Conservation (phyloP, 2,329 filamentous ascomycete genomes). For the Colletotrichum destructivum region DNA sequence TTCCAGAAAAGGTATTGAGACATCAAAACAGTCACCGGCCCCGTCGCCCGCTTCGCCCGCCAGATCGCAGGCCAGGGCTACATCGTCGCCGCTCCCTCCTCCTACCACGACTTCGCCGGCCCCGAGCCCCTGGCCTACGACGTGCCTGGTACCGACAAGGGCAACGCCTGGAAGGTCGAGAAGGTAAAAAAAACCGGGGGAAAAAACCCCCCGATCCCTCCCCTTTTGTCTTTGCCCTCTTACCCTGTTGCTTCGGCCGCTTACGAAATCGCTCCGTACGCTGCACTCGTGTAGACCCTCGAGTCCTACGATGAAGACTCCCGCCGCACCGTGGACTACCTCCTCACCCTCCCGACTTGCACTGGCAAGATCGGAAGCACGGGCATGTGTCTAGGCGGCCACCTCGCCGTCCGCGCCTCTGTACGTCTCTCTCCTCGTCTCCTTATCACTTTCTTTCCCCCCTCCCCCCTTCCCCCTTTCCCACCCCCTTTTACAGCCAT, state of each 20-base stretch:
- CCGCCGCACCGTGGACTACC: slow-evolving; percentile 75
- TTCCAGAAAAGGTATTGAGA: neutral
- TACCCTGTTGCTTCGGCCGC: neutral
- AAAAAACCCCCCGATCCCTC: neutral
- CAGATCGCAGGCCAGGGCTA: slow-evolving; percentile 95
- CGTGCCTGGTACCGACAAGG: slow-evolving; percentile 86
- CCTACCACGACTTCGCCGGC: slow-evolving; percentile 93
- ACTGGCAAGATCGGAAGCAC: slow-evolving; percentile 84
- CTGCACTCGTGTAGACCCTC: slow-evolving; percentile 70
- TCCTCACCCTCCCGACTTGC: slow-evolving; percentile 82
- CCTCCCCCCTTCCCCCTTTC: neutral
- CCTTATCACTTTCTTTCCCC: slow-evolving; percentile 8
- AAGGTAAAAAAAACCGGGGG: slow-evolving; percentile 67
- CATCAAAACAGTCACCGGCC: slow-evolving; percentile 77
- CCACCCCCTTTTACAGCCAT: neutral
- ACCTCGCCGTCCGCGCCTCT: slow-evolving; percentile 77
- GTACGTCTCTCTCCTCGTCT: slow-evolving; percentile 54
- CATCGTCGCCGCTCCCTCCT: slow-evolving; percentile 91
- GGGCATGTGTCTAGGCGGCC: slow-evolving; percentile 95
- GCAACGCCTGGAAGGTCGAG: slow-evolving; percentile 88
- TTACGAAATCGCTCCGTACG: neutral
- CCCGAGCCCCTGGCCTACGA: slow-evolving; percentile 90
- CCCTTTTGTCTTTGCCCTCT: too few relatives aligned
- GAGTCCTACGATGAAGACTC: slow-evolving; percentile 89
- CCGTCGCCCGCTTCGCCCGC: slow-evolving; percentile 88